Conservation (phyloP, 148 eudicot genomes). For the Tetragonia tetragonoides region DNA sequence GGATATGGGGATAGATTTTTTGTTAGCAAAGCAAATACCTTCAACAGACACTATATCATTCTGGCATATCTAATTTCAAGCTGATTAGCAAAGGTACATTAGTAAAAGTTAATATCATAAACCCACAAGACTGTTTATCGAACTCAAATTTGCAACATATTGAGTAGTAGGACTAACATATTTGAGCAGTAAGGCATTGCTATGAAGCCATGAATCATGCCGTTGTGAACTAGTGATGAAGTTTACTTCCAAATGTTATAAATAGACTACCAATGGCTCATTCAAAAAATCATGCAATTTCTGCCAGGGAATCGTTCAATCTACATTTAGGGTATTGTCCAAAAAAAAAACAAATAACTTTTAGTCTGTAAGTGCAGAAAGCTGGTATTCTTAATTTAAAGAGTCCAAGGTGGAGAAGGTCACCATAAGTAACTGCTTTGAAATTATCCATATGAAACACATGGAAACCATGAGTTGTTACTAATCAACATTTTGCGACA, state of each 20-base stretch:
- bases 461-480: not conserved
- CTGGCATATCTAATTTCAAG: not conserved
- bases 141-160: too few species aligned
- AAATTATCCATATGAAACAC: not conserved
- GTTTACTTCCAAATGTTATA: too few species aligned
- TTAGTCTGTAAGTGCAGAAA: not conserved
- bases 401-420: not conserved
- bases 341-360: too few species aligned
- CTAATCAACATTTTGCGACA: not conserved
- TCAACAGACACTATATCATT: too few species aligned
- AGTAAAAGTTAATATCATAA: too few species aligned
- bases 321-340: not conserved
- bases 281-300: too few species aligned
- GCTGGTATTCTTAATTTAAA: not conserved
- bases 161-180: not conserved
- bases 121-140: too few species aligned
- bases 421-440: too few species aligned
- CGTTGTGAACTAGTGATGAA: not conserved
- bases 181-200: not conserved
- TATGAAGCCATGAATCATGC: not conserved
- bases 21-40: not conserved
- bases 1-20: conserved; percentile 13
- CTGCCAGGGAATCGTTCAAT: not conserved
- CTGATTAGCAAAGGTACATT: not conserved
- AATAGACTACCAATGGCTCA: not conserved